Evolutionary conservation across 108 stramenopile genomes (phyloP).

Genomic region (Pseudonitzschia delicatissima): DNA sequence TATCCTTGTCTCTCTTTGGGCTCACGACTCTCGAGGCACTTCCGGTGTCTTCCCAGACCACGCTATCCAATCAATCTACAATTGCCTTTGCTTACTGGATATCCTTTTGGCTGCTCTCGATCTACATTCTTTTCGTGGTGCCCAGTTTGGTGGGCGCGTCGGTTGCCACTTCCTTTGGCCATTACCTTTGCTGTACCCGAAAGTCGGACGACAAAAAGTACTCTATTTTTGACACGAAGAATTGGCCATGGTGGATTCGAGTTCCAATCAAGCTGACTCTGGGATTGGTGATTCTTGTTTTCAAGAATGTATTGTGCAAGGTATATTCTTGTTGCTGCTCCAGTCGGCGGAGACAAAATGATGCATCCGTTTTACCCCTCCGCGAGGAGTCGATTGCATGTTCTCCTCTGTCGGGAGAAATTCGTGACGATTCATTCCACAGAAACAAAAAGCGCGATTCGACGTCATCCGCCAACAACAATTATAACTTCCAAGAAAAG

Average conservation of each 20-base stretch:
- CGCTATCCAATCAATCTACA: constrained; percentile 15
- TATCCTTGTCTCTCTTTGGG: constrained; percentile 51
- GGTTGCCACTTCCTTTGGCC: constrained; percentile 11
- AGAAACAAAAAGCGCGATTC: not conserved
- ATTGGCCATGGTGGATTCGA: constrained; percentile 38
- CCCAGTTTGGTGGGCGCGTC: constrained; percentile 21
- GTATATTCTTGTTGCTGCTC: not conserved
- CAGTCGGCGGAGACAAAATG: not conserved
- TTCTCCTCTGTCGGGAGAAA: not conserved
- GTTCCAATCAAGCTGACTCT: not conserved
- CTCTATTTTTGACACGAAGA: not conserved
- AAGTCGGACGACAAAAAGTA: constrained; percentile 12
- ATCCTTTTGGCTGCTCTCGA: constrained; percentile 16
- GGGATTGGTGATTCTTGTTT: constrained; percentile 8
- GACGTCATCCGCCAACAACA: not conserved
- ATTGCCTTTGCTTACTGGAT: constrained; percentile 24
- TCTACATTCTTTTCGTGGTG: constrained; percentile 21
- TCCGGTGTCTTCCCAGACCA: constrained; percentile 38
- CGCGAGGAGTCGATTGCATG: not conserved
- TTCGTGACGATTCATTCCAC: not conserved
- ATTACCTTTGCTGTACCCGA: not conserved
- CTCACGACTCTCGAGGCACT: constrained; percentile 50
- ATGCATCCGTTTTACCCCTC: not conserved
- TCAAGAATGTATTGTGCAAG: constrained; percentile 1
- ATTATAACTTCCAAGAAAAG: not conserved